Evolutionary conservation across 2,329 filamentous ascomycete genomes (phyloP), one percentile per base, ranked within the genome.

Genomic region (Metarhizium brunneum): DNA sequence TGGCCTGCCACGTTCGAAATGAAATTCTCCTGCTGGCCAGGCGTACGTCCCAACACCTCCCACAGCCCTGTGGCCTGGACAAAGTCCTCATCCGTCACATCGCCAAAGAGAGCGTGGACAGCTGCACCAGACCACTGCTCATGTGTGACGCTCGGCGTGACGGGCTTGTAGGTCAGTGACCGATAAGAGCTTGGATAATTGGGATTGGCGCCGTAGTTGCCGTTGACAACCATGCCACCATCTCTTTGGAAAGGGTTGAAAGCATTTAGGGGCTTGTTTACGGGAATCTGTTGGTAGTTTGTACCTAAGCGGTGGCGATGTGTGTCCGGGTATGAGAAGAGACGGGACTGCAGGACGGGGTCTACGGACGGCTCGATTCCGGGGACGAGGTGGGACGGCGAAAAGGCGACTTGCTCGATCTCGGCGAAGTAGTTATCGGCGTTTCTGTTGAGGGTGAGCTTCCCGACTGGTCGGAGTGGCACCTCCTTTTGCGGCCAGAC

Each of bases 391-490:
- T 25, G 25, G 25, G 25, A 25, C 25, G 25, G 25, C 25, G 25
- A 25, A 25, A 25, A 25, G 25, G 25, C 25, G 25, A 25, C 25
- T 25, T 25, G 84, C 66, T 88, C 85, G 50, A 86, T 80, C 64
- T 90, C 85, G 50, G 79, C 76, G 63, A 87, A 87, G 72, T 87
- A 88, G 69, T 88, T 87, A 54, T 79, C 69, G 1, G 77, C 73
- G 65, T 87, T 88, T 66, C 76, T 75, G 70, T 86, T 86, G 29
- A 88, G 76, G 0, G 80, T 85, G 69, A 25, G 25, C 57, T 78
- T 77, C 51, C 84, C 85, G 54, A 88, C 75, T 49, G 74, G 78
- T 18, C 81, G 75, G 13, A 86, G 25, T 72, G 2, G 85, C 85
- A 32, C 81, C 6, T 85, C 76, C 25, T 68, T 72, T 57, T 86